Evolutionary conservation across 2,329 filamentous ascomycete species (phyloP).

Genomic region (Sarocladiaceae sp.): DNA sequence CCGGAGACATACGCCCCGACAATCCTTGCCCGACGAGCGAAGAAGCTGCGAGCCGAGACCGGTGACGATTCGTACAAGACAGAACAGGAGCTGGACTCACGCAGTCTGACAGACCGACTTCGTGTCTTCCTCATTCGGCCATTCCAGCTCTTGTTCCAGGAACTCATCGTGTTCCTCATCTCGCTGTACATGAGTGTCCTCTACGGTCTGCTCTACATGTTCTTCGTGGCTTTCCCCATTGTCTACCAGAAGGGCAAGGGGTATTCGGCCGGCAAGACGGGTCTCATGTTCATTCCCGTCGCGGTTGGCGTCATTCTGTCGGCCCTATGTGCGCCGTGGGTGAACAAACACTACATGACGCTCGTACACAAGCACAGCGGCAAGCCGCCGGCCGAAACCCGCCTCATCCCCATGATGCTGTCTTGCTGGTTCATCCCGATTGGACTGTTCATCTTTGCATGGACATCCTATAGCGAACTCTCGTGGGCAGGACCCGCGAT

Average conservation of each 20-base stretch:
- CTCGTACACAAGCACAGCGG: slow-evolving; percentile 58
- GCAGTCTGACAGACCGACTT: slow-evolving; percentile 62
- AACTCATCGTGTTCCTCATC: slow-evolving; percentile 81
- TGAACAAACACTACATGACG: slow-evolving; percentile 76
- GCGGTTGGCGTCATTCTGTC: slow-evolving; percentile 68
- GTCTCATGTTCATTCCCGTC: slow-evolving; percentile 81
- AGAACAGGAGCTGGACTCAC: slow-evolving; percentile 70
- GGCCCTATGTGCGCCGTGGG: slow-evolving; percentile 59
- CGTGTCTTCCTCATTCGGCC: slow-evolving; percentile 72
- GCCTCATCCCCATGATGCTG: slow-evolving; percentile 77
- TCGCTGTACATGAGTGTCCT: slow-evolving; percentile 80
- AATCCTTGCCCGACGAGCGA: slow-evolving; percentile 64
- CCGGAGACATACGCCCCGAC: slow-evolving; percentile 84
- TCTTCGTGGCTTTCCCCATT: slow-evolving; percentile 64
- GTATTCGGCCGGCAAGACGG: slow-evolving; percentile 65
- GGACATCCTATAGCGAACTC: slow-evolving; percentile 56
- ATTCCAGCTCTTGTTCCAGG: slow-evolving; percentile 77
- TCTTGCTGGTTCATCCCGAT: slow-evolving; percentile 65
- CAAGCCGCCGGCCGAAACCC: slow-evolving; percentile 67
- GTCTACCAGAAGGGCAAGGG: slow-evolving; percentile 77
- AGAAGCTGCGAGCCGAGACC: slow-evolving; percentile 63
- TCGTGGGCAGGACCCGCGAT: slow-evolving; percentile 68
- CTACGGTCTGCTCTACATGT: slow-evolving; percentile 70
- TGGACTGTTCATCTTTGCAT: slow-evolving; percentile 53
- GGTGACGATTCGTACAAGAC: slow-evolving; percentile 65